Base-by-base conservation (phyloP, 306 rosid species). In the Vicia faba region DNA sequence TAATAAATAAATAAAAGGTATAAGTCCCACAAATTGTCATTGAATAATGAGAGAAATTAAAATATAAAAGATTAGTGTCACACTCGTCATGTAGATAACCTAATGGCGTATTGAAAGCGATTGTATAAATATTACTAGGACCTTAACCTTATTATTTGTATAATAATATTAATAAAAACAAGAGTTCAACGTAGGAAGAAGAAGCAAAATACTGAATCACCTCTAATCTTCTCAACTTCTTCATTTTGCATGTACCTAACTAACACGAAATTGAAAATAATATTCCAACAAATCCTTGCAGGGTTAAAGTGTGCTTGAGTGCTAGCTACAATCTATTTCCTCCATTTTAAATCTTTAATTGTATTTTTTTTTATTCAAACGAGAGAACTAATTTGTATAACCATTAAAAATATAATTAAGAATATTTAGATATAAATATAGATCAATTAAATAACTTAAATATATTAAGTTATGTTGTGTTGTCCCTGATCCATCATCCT, bases 31-130 rank as follows among this genome's bases (percentile, higher is more conserved):
- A 3, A 25, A 23, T 35, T 28, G 28, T 48, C 43, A 39, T 28
- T 70, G 78, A 44, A 44, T 15, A 54, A 44, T 1, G 44, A 71
- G 44, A 50, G 14, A 49, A 77, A 73, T 57, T 36, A 33, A 33
- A 33, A 7, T 33, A 33, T 33, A 7, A 9, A 23, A 36, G 51
- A 45, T 19, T 49, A 64, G 61, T 60, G 53, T 29, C 38, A 77
- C 61, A 51, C 60, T 54, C 79, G 56, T 44, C 77, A 54, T 70
- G 40, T 56, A 28, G 71, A 77, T 63, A 64, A 73, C 61, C 74
- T 38, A 43, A 69, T 60, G 61, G 68, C 51, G 31, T 73, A 25
- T 69, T 70, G 79, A 82, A 82, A 78, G 54, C 43, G 59, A 78
- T 43, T 64, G 1, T 51, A 20, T 20, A 44, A 13, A 36, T 0